A percentile compares a stretch with the other conserved stretches of the same genome.
phyloP scores from a whole-genome alignment of 805 yeast species.

The Candida manassasensis region DNA sequence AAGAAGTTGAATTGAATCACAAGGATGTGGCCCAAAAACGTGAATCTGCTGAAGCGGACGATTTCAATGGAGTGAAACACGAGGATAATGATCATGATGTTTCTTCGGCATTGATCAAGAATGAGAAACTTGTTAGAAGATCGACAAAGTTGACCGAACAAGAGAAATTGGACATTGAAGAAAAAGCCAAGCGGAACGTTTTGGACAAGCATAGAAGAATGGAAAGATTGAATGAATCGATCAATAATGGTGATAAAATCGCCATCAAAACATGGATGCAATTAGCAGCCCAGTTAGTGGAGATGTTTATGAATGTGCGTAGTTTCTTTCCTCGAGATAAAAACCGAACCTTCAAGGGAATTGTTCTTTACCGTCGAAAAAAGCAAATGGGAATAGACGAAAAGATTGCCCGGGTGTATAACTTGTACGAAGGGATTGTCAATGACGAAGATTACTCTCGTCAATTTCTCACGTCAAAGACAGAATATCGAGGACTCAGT shows the following conservation, averaged over 20 bases:
- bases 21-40: background rate
- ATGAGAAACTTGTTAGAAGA: constrained; percentile 11
- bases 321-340: constrained; percentile 77
- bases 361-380: constrained; percentile 56
- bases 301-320: constrained; percentile 71
- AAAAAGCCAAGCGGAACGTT: constrained; percentile 53
- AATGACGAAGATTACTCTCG: constrained; percentile 23
- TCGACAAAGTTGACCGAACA: constrained; percentile 28
- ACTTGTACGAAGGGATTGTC: constrained; percentile 56
- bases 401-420: constrained; percentile 61
- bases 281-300: constrained; percentile 75
- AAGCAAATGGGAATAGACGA: constrained; percentile 66
- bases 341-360: constrained; percentile 64
- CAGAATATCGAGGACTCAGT: constrained; percentile 66
- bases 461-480: constrained; percentile 43
- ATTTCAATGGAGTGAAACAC: constrained; percentile 1
- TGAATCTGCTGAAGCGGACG: background rate
- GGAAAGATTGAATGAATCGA: constrained; percentile 41
- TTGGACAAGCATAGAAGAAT: constrained; percentile 52
- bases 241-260: constrained; percentile 40
- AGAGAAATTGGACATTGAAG: constrained; percentile 54
- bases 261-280: constrained; percentile 80
- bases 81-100: constrained; percentile 3
- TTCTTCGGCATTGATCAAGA: constrained; percentile 14
- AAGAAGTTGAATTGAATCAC: constrained; percentile 42